Evolutionary conservation across 169 alveolate species (phyloP).

Genomic region (Plasmodium relictum): DNA sequence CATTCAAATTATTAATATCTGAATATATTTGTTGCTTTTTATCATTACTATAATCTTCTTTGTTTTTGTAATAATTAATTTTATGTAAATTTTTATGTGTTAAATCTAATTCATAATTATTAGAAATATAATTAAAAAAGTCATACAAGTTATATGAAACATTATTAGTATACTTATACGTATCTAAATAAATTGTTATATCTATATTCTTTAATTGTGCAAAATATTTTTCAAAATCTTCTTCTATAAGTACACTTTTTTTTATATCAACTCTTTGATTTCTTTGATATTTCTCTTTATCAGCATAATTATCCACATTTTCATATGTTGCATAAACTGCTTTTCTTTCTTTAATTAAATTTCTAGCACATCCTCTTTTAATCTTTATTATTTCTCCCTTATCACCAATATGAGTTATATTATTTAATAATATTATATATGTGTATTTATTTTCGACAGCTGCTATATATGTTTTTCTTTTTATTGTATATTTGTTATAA

Average conservation of each 20-base stretch:
- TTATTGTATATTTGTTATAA: constrained; percentile 53
- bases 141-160: constrained; percentile 52
- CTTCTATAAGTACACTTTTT: constrained; percentile 42
- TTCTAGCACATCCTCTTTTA: constrained; percentile 61
- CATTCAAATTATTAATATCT: constrained; percentile 40
- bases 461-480: constrained; percentile 71
- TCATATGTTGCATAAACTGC: constrained; percentile 76
- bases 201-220: constrained; percentile 57
- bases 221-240: constrained; percentile 73
- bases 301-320: constrained; percentile 63
- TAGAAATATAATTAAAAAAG: constrained; percentile 56
- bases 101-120: constrained; percentile 64
- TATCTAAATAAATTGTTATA: constrained; percentile 48
- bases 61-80: constrained; percentile 43
- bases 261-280: constrained; percentile 36
- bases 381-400: constrained; percentile 63
- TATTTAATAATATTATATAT: constrained; percentile 33
- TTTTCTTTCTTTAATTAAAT: constrained; percentile 52
- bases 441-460: constrained; percentile 70
- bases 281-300: constrained; percentile 67
- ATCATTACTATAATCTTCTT: constrained; percentile 40
- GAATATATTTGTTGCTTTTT: constrained; percentile 29
- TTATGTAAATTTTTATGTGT: constrained; percentile 61
- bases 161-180: constrained; percentile 53
- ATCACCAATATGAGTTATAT: constrained; percentile 56